phyloP scores from a whole-genome alignment of 2,329 filamentous ascomycete genomes.

The Aspergillus quadrilineatus region DNA sequence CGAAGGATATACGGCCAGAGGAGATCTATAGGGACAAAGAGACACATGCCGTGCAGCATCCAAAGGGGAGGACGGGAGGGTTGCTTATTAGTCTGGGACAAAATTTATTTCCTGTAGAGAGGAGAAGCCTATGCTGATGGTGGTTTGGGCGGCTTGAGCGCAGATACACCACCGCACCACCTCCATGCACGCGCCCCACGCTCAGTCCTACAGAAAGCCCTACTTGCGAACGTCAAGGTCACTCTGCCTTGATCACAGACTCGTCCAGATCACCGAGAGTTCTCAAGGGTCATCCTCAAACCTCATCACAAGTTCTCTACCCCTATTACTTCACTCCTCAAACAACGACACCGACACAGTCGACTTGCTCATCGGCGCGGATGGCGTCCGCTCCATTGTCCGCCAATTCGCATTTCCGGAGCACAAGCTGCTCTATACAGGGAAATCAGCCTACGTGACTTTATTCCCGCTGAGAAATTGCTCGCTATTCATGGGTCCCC shows the following conservation, averaged over 20 bases:
- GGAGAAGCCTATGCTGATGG: background rate
- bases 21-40: conserved; percentile 12
- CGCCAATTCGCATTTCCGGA: conserved; percentile 15
- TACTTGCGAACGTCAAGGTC: conserved; percentile 1
- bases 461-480: conserved; percentile 10
- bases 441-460: conserved; percentile 13
- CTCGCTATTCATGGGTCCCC: conserved; percentile 11
- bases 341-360: conserved; percentile 9
- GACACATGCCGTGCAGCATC: background rate
- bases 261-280: background rate
- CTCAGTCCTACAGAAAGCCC: conserved; percentile 13
- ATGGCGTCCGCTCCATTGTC: conserved; percentile 18
- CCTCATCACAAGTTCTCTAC: background rate
- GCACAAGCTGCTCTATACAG: conserved; percentile 14
- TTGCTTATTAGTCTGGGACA: conserved; percentile 10
- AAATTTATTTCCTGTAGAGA: background rate
- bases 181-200: conserved; percentile 14
- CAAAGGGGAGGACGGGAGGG: conserved; percentile 16
- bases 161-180: conserved; percentile 11
- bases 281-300: background rate
- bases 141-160: too few relatives aligned
- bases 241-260: conserved; percentile 10
- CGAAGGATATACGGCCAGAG: conserved; percentile 11
- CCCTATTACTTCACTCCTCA: conserved; percentile 8
- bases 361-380: conserved; percentile 16